Evolutionary conservation across 2,329 filamentous ascomycete genomes (phyloP), one percentile per base, ranked within the genome.

Genomic region (Talaromyces islandicus): DNA sequence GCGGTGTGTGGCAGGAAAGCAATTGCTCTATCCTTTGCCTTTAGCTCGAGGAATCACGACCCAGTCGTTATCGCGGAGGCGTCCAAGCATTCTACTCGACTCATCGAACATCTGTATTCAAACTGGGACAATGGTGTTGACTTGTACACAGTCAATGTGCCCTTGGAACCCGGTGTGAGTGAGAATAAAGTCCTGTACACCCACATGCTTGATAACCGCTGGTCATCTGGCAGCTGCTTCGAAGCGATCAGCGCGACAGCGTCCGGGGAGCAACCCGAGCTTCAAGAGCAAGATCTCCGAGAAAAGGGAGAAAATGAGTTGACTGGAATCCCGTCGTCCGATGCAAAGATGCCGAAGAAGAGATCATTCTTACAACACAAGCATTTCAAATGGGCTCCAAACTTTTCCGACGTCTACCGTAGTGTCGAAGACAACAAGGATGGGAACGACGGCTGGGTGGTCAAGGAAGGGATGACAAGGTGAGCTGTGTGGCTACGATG

Each of bases 361-460:
- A 67, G 72, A 67, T 43, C 76, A 46, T 77, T 82, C 30, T 87
- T 91, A 71, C 83, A 80, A 59, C 91, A 96, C 74, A 91, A 90
- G 73, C 90, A 95, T 75, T 97, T 97, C 81, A 95, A 93, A 76
- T 97, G 94, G 94, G 86, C 90, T 54, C 94, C 93, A 2, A 85
- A 85, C 64, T 94, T 97, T 75, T 82, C 85, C 35, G 92, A 96
- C 74, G 91, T 97, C 2, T 91, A 91, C 74, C 85, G 89, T 71
- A 92, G 89, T 66, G 92, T 97, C n/a, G 86, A 92, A 66, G 84
- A 88, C 64, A 86, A 88, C 43, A 80, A 81, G 32, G 89, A 90
- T 4, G 92, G 92, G 3, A 95, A 91, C 70, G 94, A 99, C 75
- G 94, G 93, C 6, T 97, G 93, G 91, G 88, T 88, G 38, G 90